Conservation (phyloP, 208 protist species). For the Porcisia hertigi region DNA sequence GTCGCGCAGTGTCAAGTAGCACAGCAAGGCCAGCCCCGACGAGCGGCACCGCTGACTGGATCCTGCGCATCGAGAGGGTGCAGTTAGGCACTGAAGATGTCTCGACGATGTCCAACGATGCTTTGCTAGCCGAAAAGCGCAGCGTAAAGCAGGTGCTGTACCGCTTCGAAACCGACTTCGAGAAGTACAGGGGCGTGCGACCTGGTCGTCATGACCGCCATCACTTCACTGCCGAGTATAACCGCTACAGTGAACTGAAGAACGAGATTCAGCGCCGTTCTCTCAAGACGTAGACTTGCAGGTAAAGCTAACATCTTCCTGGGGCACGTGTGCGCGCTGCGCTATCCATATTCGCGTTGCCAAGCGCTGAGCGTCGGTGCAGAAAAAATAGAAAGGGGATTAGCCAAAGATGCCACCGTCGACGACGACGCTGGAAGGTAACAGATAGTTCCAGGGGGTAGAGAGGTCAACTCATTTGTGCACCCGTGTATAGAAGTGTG, state of each 20-base stretch:
- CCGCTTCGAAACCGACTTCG: constrained; percentile 82
- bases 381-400: background rate
- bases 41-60: constrained; percentile 16
- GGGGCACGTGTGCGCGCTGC: background rate
- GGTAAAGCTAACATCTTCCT: background rate
- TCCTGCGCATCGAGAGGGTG: constrained; percentile 33
- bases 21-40: background rate
- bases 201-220: constrained; percentile 65
- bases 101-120: constrained; percentile 50
- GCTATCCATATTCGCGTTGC: background rate
- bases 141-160: constrained; percentile 79
- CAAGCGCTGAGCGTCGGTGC: background rate
- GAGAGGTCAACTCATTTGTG: background rate
- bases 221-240: constrained; percentile 63
- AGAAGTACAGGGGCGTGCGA: constrained; percentile 47
- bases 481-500: background rate
- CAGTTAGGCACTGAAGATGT: constrained; percentile 51
- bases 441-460: background rate
- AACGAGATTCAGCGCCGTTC: constrained; percentile 60
- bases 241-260: constrained; percentile 81
- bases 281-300: constrained; percentile 16
- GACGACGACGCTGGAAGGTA: background rate
- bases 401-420: background rate
- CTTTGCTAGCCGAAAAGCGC: constrained; percentile 69
- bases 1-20: background rate